Evolutionary conservation across 2,329 filamentous ascomycete genomes (phyloP).

Genomic region (Cyphellophora europaea): DNA sequence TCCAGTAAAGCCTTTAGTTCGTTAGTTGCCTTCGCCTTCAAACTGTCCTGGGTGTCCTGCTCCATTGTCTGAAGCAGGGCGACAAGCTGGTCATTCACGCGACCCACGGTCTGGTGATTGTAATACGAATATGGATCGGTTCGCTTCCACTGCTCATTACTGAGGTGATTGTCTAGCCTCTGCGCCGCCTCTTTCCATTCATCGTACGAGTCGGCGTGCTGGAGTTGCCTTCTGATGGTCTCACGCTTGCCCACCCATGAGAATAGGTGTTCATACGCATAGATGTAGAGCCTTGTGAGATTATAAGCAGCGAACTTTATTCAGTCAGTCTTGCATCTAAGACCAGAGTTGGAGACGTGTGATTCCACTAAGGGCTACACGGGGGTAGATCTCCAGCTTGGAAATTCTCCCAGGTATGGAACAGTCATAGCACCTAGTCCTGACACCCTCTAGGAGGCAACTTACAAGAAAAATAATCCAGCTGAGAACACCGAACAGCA

Average conservation of each 20-base stretch:
- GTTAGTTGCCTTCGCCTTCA: conserved; percentile 52
- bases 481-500: conserved; percentile 67
- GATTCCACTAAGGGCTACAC: no score
- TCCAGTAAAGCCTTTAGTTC: conserved; percentile 71
- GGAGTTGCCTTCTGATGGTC: conserved; percentile 59
- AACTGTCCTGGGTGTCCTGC: conserved; percentile 13
- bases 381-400: no score
- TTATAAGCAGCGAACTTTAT: conserved; percentile 65
- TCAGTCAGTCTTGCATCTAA: no score
- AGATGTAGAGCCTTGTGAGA: conserved; percentile 79
- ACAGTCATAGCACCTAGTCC: no score
- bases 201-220: conserved; percentile 61
- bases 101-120: conserved; percentile 71
- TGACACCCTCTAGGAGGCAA: no score
- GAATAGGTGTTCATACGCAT: conserved; percentile 81
- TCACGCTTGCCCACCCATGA: conserved; percentile 80
- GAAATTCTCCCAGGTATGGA: no score
- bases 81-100: conserved; percentile 66
- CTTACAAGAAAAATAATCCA: conserved; percentile 79
- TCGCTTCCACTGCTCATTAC: conserved; percentile 50
- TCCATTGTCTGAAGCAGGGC: conserved; percentile 31
- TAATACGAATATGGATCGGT: conserved; percentile 63
- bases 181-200: conserved; percentile 78
- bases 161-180: conserved; percentile 69
- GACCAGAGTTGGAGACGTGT: no score